A percentile compares a stretch with the other conserved stretches of the same genome.
Conservation (phyloP, 306 rosid genomes). For the Vicia faba region DNA sequence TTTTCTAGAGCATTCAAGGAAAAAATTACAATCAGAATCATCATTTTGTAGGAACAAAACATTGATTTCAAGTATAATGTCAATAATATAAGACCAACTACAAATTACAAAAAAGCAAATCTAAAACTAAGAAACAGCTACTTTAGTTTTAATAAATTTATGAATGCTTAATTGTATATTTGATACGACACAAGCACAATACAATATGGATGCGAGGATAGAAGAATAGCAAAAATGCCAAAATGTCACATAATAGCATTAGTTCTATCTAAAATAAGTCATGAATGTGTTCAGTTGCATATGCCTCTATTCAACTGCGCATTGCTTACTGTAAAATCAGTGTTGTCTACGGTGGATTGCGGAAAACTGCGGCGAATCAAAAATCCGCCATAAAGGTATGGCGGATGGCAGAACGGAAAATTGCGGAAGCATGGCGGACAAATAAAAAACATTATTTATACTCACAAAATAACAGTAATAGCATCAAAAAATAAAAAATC, state of each 20-base stretch:
- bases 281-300: neutral
- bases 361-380: no score
- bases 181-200: neutral
- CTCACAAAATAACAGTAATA: no score
- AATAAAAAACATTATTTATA: no score
- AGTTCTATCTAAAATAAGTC: neutral
- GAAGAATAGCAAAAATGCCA: neutral
- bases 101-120: constrained; percentile 1
- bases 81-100: constrained; percentile 5
- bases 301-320: neutral
- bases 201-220: neutral
- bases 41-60: neutral
- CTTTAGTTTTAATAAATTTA: neutral
- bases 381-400: no score
- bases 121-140: neutral
- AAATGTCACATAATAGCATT: neutral
- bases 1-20: constrained; percentile 50
- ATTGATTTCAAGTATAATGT: constrained; percentile 9
- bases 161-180: neutral
- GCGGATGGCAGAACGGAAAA: no score
- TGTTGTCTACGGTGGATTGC: no score
- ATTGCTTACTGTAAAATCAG: neutral
- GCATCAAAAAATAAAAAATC: no score
- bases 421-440: no score
- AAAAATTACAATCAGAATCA: constrained; percentile 23